Evolutionary conservation across 305 asterid genomes (phyloP).

Genomic region (Rubia balearica): DNA sequence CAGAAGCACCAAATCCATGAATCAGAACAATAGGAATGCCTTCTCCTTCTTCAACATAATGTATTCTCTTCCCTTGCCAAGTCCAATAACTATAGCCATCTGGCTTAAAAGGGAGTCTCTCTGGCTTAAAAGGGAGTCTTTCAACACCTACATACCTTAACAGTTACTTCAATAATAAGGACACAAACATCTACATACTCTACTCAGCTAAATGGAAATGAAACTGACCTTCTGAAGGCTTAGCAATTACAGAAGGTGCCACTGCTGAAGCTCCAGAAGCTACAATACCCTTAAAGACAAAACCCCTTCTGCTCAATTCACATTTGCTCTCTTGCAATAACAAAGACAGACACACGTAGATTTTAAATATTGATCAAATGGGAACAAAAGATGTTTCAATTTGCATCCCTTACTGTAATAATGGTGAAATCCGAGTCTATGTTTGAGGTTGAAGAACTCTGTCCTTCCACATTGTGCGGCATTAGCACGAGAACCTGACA

Average conservation of each 20-base stretch:
- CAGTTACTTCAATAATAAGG: conserved; percentile 8
- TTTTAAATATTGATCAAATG: background rate
- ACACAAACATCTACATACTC: background rate
- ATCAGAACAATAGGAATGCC: conserved; percentile 69
- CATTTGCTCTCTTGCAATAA: conserved; percentile 47
- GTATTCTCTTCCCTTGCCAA: conserved; percentile 10
- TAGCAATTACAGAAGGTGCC: conserved; percentile 49
- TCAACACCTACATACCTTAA: conserved; percentile 49
- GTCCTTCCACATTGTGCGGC: conserved; percentile 30
- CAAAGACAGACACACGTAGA: background rate
- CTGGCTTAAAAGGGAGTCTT: conserved; percentile 63
- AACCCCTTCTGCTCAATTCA: conserved; percentile 54
- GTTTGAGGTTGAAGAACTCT: conserved; percentile 29
- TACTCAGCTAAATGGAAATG: background rate
- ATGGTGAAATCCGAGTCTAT: conserved; percentile 25
- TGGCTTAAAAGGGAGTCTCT: too few relatives aligned
- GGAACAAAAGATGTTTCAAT: background rate
- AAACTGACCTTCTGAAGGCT: conserved; percentile 40
- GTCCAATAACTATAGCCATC: conserved; percentile 58
- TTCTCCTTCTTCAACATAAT: conserved; percentile 14
- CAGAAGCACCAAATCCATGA: conserved; percentile 99
- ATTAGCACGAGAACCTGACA: conserved; percentile 48
- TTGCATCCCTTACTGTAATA: conserved; percentile 35
- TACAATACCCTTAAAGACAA: conserved; percentile 60
- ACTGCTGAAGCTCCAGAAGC: conserved; percentile 69